Evolutionary conservation across 2,329 filamentous ascomycete genomes (phyloP).

Genomic region (Lachnellula cervina): DNA sequence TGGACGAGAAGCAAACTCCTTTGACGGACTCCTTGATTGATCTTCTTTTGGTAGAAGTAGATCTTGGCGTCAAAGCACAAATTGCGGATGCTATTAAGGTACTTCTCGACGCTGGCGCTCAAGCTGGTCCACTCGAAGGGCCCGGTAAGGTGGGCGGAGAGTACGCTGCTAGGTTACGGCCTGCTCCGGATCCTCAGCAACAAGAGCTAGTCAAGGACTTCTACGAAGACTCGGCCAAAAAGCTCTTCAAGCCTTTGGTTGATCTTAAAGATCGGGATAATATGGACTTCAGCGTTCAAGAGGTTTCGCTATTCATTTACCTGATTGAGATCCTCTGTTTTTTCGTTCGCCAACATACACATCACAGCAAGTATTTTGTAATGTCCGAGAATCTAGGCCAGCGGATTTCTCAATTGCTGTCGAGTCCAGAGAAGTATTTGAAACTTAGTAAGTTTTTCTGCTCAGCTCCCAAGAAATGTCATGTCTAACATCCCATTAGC

Average conservation of each 20-base stretch:
- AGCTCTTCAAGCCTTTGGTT: conserved; percentile 81
- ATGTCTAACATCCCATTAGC: conserved; percentile 43
- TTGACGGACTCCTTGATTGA: conserved; percentile 92
- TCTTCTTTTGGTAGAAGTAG: conserved; percentile 81
- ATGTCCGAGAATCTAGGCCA: conserved; percentile 71
- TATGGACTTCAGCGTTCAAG: conserved; percentile 70
- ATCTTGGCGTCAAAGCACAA: conserved; percentile 91
- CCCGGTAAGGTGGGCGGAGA: conserved; percentile 63
- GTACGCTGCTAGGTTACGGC: conserved; percentile 58
- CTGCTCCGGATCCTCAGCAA: conserved; percentile 64
- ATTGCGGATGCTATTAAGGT: conserved; percentile 95
- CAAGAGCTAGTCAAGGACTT: conserved; percentile 83
- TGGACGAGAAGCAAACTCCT: conserved; percentile 78
- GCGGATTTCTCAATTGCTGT: conserved; percentile 76
- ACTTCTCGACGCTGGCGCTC: conserved; percentile 69
- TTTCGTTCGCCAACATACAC: conserved; percentile 84
- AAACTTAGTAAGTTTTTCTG: conserved; percentile 66
- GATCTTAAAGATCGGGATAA: conserved; percentile 67
- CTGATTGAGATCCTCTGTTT: conserved; percentile 91
- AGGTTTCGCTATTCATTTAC: conserved; percentile 87
- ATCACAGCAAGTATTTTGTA: conserved; percentile 84
- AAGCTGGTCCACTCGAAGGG: conserved; percentile 54
- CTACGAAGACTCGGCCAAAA: conserved; percentile 80
- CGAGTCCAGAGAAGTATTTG: conserved; percentile 83
- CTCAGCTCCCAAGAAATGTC: neutral